Base-by-base conservation (phyloP, 108 stramenopile species). In the Parietichytrium sp. region DNA sequence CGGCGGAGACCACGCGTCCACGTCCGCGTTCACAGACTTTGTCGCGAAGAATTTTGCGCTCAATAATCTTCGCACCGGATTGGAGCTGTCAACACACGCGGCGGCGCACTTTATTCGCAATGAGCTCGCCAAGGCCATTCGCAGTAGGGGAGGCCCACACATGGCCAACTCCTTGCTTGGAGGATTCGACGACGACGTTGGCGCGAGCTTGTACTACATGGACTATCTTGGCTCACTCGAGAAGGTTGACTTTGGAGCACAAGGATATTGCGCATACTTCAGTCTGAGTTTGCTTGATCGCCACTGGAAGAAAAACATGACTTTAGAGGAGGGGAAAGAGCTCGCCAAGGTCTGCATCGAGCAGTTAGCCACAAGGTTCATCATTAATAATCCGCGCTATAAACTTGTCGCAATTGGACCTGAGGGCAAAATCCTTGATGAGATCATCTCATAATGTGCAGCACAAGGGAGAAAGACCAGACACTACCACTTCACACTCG, bases 191-290 rank as follows among this genome's bases (percentile, higher is more conserved):
- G 85, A 84, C 49, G 80, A 49, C 33, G n/a, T n/a, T n/a, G 72
- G 52, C 55, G 50, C 79, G 30, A 13, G 42, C 72, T 80, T 91
- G 36, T 90, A 87, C 78, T 88, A 80, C 51, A 30, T 91, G 23
- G 90, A 91, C 80, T 91, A 91, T 79, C 79, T 91, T 15, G 89
- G 86, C 42, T 84, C 89, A 7, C 51, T 91, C 83, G 84, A 82
- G 4, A 86, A 88, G 27, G 83, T 88, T 3, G 51, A 82, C 13
- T 91, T 86, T 84, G 88, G 89, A 18, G 90, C 90, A 13, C 90
- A 91, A 18, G 90, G 90, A 15, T 91, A 91, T 51, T 86, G 81
- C 15, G 79, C 88, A 48, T 51, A 84, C 79, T 91, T 91, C 49
- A 84, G 83, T 16, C 49, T 87, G 27, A 89, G 88, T 18, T 52